Evolutionary conservation across 1,284 basidiomycete species (phyloP).

Genomic region (Cystobasidiaceae sp.): DNA sequence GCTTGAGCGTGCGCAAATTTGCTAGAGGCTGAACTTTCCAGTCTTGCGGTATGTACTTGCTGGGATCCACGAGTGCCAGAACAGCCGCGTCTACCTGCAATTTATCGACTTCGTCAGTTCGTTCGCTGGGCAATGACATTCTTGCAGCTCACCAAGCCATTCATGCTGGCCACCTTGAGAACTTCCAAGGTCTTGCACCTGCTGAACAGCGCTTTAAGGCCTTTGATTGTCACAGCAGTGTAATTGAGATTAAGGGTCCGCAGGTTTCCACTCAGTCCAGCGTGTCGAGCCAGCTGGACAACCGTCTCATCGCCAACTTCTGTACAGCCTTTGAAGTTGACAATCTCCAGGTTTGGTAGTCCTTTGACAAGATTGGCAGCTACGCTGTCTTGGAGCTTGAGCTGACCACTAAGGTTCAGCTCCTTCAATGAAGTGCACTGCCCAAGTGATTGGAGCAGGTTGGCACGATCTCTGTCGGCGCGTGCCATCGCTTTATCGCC

Average conservation of each 20-base stretch:
- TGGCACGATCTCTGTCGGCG: conserved; percentile 15
- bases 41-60: conserved; percentile 27
- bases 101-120: too few species aligned
- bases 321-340: conserved; percentile 37
- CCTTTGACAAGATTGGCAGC: conserved; percentile 34
- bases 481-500: conserved; percentile 11
- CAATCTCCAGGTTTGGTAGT: conserved; percentile 32
- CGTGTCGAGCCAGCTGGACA: conserved; percentile 34
- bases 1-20: conserved; percentile 37
- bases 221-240: conserved; percentile 38
- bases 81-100: conserved; percentile 38
- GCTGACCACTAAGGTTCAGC: conserved; percentile 34
- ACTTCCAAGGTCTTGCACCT: conserved; percentile 37
- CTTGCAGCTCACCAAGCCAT: conserved; percentile 29
- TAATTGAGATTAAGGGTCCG: conserved; percentile 35
- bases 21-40: conserved; percentile 32
- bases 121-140: too few species aligned
- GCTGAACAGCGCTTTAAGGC: conserved; percentile 34
- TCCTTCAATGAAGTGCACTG: conserved; percentile 6
- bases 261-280: conserved; percentile 27
- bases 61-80: conserved; percentile 30
- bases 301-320: conserved; percentile 38
- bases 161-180: conserved; percentile 38
- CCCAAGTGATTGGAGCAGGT: neutral
- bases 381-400: conserved; percentile 30